Base-by-base conservation (phyloP, 1,139 yeast species). In the Geotrichum citri-aurantii region DNA sequence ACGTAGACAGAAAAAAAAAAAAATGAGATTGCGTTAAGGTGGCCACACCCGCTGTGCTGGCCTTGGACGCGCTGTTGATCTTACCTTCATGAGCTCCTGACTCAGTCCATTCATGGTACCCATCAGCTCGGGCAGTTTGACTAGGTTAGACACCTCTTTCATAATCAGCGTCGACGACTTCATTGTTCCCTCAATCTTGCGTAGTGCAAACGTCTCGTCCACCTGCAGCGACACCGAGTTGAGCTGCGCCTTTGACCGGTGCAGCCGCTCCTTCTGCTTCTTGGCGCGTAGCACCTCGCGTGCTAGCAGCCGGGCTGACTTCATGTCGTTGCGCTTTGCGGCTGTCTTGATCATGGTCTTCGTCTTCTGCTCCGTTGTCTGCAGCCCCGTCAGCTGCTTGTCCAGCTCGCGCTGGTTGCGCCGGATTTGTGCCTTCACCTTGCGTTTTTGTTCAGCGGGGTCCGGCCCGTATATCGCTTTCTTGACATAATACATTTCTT, bases 401-500 rank as follows among this genome's bases (percentile, higher is more conserved):
- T 93, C 98, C 55, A 92, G 75, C 69, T 87, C 92, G 59, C 98
- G 79, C 64, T 85, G 85, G 72, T 92, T 95, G 74, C 86, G 88
- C 59, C 98, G 85, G 58, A 93, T 81, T 40, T 91, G 79, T 53
- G 83, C 79, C 70, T 88, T 92, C 67, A 96, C 89, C 68, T 85
- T 88, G 59, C 96, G 80, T 79, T 87, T 88, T 83, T 90, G 97
- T 69, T 93, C 98, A 68, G 86, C 86, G 52, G 97, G 96, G 71
- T 91, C 97, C 0, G 97, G 97, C 1, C 98, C 99, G 85, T 95
- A 92, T 56, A 92, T 84, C 10, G 92, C 88, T 70, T 85, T 84
- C 75, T 89, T 91, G 51, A 92, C 74, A 63, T 69, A 71, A 63
- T 73, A 64, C 76, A 73, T 73, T 19, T 27, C 47, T 5, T 12